These are phyloP conservation scores for Gloeopeniophorella convolvens DNA, from an alignment of 768 basidiomycete genomes.

Conservation along the genomic window DNA sequence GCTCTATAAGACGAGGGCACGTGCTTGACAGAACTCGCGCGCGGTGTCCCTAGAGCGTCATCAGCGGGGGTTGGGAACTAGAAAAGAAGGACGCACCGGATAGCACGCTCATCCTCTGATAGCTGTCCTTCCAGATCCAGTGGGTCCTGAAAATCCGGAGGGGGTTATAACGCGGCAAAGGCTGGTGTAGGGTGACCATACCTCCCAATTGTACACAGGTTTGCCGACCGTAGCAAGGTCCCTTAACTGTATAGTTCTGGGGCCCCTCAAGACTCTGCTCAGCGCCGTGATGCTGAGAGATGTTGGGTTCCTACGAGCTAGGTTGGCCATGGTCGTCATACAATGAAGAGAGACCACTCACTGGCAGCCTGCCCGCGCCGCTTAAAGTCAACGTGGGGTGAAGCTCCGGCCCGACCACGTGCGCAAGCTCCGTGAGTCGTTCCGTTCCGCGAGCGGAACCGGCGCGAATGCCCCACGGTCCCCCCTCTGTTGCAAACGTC, in stretches of 20 bases:
- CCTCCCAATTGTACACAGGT: conserved; percentile 27
- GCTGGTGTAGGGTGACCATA: conserved; percentile 1
- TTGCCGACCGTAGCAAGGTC: not conserved
- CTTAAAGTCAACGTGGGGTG: no score
- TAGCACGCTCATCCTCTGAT: conserved; percentile 85
- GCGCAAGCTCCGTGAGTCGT: no score
- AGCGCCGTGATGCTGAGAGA: not conserved
- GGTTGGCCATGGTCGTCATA: conserved; percentile 1
- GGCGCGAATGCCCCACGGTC: no score
- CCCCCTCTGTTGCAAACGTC: no score
- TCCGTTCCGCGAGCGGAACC: no score
- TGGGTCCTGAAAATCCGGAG: conserved; percentile 54
- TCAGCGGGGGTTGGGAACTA: not conserved
- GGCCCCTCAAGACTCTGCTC: not conserved
- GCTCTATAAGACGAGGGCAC: conserved; percentile 18
- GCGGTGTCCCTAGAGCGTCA: conserved; percentile 60
- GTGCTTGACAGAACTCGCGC: conserved; percentile 69
- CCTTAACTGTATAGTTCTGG: not conserved
- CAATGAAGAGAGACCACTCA: no score
- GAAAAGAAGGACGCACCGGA: conserved; percentile 48
- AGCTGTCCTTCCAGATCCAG: conserved; percentile 71
- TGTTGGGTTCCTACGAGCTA: not conserved
- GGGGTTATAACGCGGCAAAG: not conserved
- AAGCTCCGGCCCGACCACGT: no score
- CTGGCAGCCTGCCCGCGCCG: no score